Conservation (phyloP, 176 grass and related monocot genomes). For the Ampelocalamus luodianensis region DNA sequence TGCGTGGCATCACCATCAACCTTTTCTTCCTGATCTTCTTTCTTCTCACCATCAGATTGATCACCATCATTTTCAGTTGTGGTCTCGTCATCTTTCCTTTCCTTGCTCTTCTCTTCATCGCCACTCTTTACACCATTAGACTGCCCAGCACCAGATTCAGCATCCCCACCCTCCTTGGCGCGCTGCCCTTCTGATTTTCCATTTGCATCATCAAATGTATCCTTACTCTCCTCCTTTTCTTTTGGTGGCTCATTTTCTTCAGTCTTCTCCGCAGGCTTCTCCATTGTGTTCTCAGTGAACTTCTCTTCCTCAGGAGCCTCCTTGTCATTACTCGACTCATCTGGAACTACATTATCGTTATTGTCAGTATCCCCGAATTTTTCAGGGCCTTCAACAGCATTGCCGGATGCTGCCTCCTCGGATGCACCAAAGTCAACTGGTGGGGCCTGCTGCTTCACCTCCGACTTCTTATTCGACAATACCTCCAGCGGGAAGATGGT, state of each 20-base stretch:
- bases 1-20: slow-evolving; percentile 29
- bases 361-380: slow-evolving; percentile 59
- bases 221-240: slow-evolving; percentile 48
- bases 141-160: slow-evolving; percentile 26
- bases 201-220: slow-evolving; percentile 54
- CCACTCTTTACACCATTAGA: slow-evolving; percentile 39
- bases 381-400: slow-evolving; percentile 33
- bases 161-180: slow-evolving; percentile 24
- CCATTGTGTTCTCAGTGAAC: slow-evolving; percentile 44
- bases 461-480: slow-evolving; percentile 50
- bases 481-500: slow-evolving; percentile 68
- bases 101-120: slow-evolving; percentile 16
- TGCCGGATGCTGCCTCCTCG: slow-evolving; percentile 47
- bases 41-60: slow-evolving; percentile 46
- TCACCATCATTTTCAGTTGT: slow-evolving; percentile 50
- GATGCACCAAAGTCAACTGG: slow-evolving; percentile 43
- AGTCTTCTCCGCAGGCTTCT: slow-evolving; percentile 50
- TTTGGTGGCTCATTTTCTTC: slow-evolving; percentile 46
- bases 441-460: slow-evolving; percentile 44
- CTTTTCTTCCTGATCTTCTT: slow-evolving; percentile 58
- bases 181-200: slow-evolving; percentile 47
- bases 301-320: slow-evolving; percentile 49
- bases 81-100: slow-evolving; percentile 41
- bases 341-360: slow-evolving; percentile 39
- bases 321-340: slow-evolving; percentile 55